phyloP scores from a whole-genome alignment of 2,329 filamentous ascomycete genomes.

The Neofusicoccum parvum region DNA sequence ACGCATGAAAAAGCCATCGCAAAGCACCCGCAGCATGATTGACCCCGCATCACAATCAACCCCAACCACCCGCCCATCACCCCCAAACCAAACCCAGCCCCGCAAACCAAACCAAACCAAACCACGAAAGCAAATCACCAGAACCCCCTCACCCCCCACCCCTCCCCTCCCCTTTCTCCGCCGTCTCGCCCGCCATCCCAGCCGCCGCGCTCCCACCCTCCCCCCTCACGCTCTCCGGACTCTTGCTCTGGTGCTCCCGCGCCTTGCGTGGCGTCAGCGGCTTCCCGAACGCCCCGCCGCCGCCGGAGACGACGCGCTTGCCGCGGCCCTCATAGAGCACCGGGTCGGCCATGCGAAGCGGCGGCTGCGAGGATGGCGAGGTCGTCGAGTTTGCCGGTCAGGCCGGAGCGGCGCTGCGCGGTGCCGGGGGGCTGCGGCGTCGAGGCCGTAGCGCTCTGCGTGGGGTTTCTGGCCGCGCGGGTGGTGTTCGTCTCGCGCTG shows the following conservation, averaged over 20 bases:
- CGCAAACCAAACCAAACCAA: too few relatives aligned
- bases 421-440: too few relatives aligned
- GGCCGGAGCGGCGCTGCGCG: background rate
- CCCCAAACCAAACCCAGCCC: too few relatives aligned
- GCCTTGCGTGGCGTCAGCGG: background rate
- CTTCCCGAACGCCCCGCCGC: background rate
- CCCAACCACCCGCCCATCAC: too few relatives aligned
- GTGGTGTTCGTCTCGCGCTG: too few relatives aligned
- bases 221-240: background rate
- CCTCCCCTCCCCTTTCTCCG: background rate
- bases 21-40: too few relatives aligned
- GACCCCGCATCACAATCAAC: too few relatives aligned
- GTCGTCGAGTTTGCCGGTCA: background rate
- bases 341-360: background rate
- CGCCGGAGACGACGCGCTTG: background rate
- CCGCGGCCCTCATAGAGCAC: background rate
- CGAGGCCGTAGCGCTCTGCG: too few relatives aligned
- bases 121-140: too few relatives aligned
- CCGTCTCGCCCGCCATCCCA: background rate
- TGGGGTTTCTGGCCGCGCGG: too few relatives aligned
- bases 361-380: background rate
- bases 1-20: too few relatives aligned
- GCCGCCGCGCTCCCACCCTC: background rate
- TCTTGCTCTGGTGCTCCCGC: background rate
- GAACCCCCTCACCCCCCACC: too few relatives aligned